Base-by-base conservation (phyloP, 208 protist genomes). In the Strigomonas galati region DNA sequence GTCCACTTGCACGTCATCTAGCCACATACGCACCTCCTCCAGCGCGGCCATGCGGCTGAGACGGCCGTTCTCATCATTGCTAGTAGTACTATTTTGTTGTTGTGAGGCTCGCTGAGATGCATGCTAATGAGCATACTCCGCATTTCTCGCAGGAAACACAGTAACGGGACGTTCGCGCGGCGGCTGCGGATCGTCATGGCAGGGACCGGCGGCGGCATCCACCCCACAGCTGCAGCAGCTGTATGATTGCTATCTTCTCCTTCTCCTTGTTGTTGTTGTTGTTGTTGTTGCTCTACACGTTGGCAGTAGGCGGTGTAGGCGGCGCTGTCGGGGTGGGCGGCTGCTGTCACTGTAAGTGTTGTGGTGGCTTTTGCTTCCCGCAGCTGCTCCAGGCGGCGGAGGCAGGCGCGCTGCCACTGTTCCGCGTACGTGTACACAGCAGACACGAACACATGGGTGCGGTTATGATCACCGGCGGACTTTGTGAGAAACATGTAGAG, bases 401-500 rank as follows among this genome's bases (percentile, higher is more conserved):
- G 62, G 58, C 74, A 79, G 17, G 76, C 76, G n/a, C 76, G 71
- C 67, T 81, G 76, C 76, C 79, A 71, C 57, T 85, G 76, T 46
- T 79, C 55, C n/a, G 72, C 40, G 48, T 81, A 81, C 5, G 74
- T 67, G 56, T 76, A 81, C n/a, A 71, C 60, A 23, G 79, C 74
- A 40, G 67, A 72, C 24, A 81, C 43, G 30, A 81, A 65, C 23
- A 71, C 79, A 46, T 71, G 70, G 17, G 68, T 73, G 64, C 69
- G 69, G 59, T 84, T 76, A 54, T 81, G 79, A 52, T 84, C 79
- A 12, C 79, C 79, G 2, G 74, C 79, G 21, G 79, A 81, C 65
- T 78, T 80, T 32, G 71, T 69, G 30, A 84, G 61, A 63, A 73
- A 84, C 60, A 84, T 67, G 37, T 56, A 54, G 23, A 84, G 28